Conservation (phyloP, 1,284 basidiomycete species). For the Flammula alnicola region DNA sequence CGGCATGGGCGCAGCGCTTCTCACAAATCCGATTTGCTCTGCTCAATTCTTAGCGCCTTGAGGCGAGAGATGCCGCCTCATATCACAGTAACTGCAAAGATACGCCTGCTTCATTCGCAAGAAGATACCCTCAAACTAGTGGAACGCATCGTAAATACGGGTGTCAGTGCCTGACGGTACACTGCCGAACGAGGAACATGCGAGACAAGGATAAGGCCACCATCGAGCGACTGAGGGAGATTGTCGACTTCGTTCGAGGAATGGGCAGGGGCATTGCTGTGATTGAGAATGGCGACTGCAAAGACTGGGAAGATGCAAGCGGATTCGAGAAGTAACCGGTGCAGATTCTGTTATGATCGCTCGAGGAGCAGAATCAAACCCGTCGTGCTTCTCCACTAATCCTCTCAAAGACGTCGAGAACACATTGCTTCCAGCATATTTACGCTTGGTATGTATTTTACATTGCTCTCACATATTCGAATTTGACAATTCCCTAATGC, state of each 20-base stretch:
- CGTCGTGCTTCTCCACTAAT: conserved; percentile 79
- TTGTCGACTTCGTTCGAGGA: conserved; percentile 79
- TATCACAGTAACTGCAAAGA: conserved; percentile 90
- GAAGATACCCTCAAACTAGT: conserved; percentile 89
- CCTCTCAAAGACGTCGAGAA: conserved; percentile 74
- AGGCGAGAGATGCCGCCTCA: conserved; percentile 75
- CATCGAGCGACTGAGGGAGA: conserved; percentile 80
- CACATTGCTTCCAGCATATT: conserved; percentile 76
- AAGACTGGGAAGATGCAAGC: conserved; percentile 78
- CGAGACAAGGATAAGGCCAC: conserved; percentile 83
- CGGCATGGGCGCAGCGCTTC: conserved; percentile 96
- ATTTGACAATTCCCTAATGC: conserved; percentile 2
- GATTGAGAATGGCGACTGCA: conserved; percentile 94
- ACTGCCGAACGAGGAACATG: conserved; percentile 96
- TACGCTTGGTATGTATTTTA: conserved; percentile 67
- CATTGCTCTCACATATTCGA: neutral
- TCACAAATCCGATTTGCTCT: conserved; percentile 89
- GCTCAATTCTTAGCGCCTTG: conserved; percentile 82
- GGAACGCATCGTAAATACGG: conserved; percentile 84
- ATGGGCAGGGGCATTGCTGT: conserved; percentile 81
- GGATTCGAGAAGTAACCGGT: conserved; percentile 80
- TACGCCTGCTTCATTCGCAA: conserved; percentile 86
- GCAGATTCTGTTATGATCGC: conserved; percentile 97
- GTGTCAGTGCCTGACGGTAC: conserved; percentile 92
- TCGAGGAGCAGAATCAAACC: conserved; percentile 91